These are phyloP conservation scores for Fusarium equiseti DNA, from an alignment of 2,329 filamentous ascomycete species.

Conservation along the genomic window DNA sequence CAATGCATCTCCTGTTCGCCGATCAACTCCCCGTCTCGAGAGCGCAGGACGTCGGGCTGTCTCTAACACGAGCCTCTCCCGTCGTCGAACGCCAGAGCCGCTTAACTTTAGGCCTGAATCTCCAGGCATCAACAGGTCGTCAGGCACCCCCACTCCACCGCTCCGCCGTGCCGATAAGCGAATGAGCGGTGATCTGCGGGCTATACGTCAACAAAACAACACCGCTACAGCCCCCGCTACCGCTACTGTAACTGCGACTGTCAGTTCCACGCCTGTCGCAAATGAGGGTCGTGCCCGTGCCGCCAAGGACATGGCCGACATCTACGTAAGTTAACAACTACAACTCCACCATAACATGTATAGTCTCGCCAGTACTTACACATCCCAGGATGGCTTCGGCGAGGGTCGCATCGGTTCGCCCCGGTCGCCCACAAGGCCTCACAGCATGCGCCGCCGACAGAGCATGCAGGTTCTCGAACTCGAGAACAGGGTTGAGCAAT, in stretches of 20 bases:
- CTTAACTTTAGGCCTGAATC: constrained; percentile 72
- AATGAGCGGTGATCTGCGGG: constrained; percentile 78
- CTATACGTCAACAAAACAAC: constrained; percentile 55
- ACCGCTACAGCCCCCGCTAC: constrained; percentile 45
- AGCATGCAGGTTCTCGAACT: constrained; percentile 98
- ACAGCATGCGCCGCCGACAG: constrained; percentile 95
- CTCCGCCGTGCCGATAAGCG: constrained; percentile 76
- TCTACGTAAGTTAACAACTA: constrained; percentile 85
- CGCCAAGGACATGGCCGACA: constrained; percentile 89
- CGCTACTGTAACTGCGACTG: constrained; percentile 27
- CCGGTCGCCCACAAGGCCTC: constrained; percentile 90
- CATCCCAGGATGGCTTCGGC: constrained; percentile 86
- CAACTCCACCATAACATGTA: constrained; percentile 5
- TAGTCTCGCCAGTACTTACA: constrained; percentile 36
- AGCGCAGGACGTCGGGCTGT: constrained; percentile 55
- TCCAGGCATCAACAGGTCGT: constrained; percentile 60
- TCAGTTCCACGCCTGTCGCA: constrained; percentile 73
- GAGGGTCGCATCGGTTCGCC: constrained; percentile 88
- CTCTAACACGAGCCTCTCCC: constrained; percentile 67
- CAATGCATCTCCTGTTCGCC: constrained; percentile 38
- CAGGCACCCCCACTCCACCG: constrained; percentile 69
- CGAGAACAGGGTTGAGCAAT: constrained; percentile 84
- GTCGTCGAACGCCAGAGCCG: constrained; percentile 66
- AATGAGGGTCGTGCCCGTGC: constrained; percentile 88
- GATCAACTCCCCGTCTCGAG: constrained; percentile 43